Evolutionary conservation across 257 asterid species (phyloP), one percentile per base, ranked within the genome.

Genomic region (Solanum clarkiae): DNA sequence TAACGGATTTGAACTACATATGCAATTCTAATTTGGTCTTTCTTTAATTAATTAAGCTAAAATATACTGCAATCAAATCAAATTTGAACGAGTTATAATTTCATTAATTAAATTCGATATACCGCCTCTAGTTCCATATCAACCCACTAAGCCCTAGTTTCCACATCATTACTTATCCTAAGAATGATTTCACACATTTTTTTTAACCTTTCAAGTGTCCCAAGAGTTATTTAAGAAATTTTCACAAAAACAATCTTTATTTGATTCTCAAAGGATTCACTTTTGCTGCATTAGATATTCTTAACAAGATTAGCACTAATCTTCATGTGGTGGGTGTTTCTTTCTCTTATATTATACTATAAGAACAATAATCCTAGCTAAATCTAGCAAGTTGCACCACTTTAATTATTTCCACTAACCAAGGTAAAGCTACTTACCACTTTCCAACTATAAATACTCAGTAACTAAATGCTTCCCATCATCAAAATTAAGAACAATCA

Each of bases 151-250:
- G 17, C 54, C 17, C 36, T 72, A 45, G 29, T 72, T n/a, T 40
- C 40, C 29, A 85, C 80, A 49, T 84, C 69, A 51, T 65, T 45
- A 22, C 86, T 69, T 49, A 24, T 57, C 57, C 83, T 63, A 86
- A 12, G 36, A 57, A 86, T 63, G 85, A 9, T 62, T 32, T 44
- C 62, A 54, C 22, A 77, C 74, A 51, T 36, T 36, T 66, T 47
- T 47, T 79, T 47, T 79, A 80, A 74, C 91, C 90, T 86, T 85
- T 88, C 86, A 86, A 88, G 82, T 75, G 85, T 83, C 44, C 84
- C 68, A 89, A 90, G 84, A 87, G 87, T 47, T 86, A 13, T 45
- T 5, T 59, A 55, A 42, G 18, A 71, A 70, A 0, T 70, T 18
- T 74, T 44, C 40, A 45, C 32, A n/a, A 14, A 77, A 10, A 75